Evolutionary conservation across 176 grass and related monocot species (phyloP).

Genomic region (Tillandsia fasciculata): DNA sequence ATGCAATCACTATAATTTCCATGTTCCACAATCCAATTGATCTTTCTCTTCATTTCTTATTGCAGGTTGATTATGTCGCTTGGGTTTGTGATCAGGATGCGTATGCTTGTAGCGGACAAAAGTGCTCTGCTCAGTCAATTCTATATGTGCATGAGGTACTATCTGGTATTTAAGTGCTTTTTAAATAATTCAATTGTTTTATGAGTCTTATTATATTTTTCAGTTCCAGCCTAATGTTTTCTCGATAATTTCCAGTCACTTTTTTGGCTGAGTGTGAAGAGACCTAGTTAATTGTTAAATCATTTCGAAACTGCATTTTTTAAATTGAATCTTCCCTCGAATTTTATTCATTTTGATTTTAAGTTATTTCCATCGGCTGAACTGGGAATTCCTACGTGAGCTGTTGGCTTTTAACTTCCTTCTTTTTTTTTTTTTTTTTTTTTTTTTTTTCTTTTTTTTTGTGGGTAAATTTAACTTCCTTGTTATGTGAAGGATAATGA

Average conservation of each 20-base stretch:
- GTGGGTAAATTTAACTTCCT: background rate
- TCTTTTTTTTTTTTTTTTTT: background rate
- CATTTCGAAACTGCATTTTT: no score
- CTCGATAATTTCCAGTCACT: background rate
- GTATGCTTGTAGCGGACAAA: constrained; percentile 94
- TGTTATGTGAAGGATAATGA: background rate
- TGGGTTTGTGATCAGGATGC: constrained; percentile 99
- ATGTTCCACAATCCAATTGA: constrained; percentile 6
- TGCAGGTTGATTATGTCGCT: constrained; percentile 86
- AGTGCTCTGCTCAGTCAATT: constrained; percentile 97
- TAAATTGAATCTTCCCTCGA: no score
- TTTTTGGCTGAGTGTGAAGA: no score
- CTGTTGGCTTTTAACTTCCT: no score
- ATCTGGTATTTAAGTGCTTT: background rate
- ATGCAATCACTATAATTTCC: background rate
- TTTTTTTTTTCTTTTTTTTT: background rate
- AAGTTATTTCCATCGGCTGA: no score
- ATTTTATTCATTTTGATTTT: no score
- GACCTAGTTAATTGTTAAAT: no score
- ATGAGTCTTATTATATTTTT: no score
- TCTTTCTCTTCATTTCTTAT: constrained; percentile 7
- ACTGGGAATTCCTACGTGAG: no score
- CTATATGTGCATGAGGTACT: constrained; percentile 89
- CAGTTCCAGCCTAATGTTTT: background rate
- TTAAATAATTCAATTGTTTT: background rate